Percentiles rank a stretch among this genome's conserved stretches.
phyloP scores from a whole-genome alignment of 108 stramenopile species.

The Nitzschia palea region DNA sequence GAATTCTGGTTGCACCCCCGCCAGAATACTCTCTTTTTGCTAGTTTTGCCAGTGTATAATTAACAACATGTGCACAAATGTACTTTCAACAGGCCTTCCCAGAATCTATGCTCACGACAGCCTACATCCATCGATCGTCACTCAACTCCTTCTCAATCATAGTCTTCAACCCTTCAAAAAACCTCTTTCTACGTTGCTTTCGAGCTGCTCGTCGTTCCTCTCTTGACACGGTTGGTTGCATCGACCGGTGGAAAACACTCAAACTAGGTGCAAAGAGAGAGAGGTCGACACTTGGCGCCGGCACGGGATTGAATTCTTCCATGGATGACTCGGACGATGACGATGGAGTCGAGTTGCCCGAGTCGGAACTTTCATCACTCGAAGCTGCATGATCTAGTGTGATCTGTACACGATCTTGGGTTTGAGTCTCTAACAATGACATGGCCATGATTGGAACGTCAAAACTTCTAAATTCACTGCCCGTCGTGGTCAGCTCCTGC shows the following conservation, averaged over 20 bases:
- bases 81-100: no score
- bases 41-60: no score
- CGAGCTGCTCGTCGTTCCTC: neutral
- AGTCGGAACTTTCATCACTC: neutral
- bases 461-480: neutral
- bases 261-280: neutral
- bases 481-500: neutral
- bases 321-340: neutral
- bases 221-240: neutral
- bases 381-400: neutral
- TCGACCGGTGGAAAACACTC: neutral
- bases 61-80: no score
- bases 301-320: neutral
- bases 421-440: neutral
- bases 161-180: neutral
- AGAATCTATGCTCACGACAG: no score
- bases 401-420: neutral
- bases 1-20: no score
- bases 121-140: neutral
- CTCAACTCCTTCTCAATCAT: neutral
- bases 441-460: neutral
- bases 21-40: no score
- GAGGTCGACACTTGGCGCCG: neutral
- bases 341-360: neutral
- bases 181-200: neutral